Evolutionary conservation across 148 eudicot species (phyloP), one percentile per base, ranked within the genome.

Genomic region (Diospyros kaki): DNA sequence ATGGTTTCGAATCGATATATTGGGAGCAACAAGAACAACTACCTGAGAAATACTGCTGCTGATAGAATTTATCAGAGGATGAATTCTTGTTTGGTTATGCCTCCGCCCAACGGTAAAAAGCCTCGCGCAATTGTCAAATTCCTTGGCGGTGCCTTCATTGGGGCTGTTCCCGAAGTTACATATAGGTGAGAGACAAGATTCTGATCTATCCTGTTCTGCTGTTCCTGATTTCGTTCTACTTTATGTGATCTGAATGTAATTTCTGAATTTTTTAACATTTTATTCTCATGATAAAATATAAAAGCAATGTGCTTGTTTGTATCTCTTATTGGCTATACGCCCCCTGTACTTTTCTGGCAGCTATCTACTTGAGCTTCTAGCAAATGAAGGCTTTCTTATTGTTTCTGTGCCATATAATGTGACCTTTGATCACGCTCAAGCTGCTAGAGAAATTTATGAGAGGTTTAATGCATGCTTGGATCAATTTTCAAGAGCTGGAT

Each of bases 101-200:
- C 96, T 80, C 99, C 99, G 2, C 84, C 90, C 10, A 83, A 84
- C 54, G 83, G 82, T 18, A 80, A 53, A 78, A 88, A 88, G 76
- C 97, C 96, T 11, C 86, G 82, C 53, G 99, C 87, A 4, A 75
- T 95, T 58, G 71, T 95, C 55, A 82, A 93, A 72, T 91, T 95
- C 71, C 79, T 95, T 52, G 99, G 99, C 63, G 99, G 99, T 12
- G 99, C 99, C n/a, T 87, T 87, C 66, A 77, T 95, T 83, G 99
- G 99, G 41, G 97, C 97, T 12, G 88, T 95, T 70, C 94, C 99
- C 66, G 94, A 95, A 78, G 96, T 89, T 62, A 85, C 89, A 9
- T 92, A 92, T 76, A 84, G 97, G 98, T 94, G 72, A 66, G 78
- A 10, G 12, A 28, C 28, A 28, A 28, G 28, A 14, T 51, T 66